phyloP scores from a whole-genome alignment of 2,329 filamentous ascomycete genomes.

The Chaetoscypha palmicola region DNA sequence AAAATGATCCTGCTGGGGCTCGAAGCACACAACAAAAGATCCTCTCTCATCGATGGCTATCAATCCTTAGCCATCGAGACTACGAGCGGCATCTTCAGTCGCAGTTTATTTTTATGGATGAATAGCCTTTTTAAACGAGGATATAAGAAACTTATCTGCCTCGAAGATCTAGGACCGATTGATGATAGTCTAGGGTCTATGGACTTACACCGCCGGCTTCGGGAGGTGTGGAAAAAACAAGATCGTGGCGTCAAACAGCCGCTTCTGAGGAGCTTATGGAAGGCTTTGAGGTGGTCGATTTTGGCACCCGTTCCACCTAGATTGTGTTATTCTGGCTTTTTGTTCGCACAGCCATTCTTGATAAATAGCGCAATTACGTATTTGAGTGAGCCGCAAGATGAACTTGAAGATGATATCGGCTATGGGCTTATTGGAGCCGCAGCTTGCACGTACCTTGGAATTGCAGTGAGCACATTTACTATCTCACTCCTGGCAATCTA shows the following conservation, averaged over 20 bases:
- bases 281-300: slow-evolving; percentile 6
- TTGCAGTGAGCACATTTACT: no score
- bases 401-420: slow-evolving; percentile 14
- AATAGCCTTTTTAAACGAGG: slow-evolving; percentile 28
- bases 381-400: slow-evolving; percentile 10
- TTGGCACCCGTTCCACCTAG: slow-evolving; percentile 3
- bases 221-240: not conserved
- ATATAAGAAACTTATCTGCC: slow-evolving; percentile 26
- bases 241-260: not conserved
- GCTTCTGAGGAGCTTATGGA: slow-evolving; percentile 2
- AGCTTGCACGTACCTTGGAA: no score
- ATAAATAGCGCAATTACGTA: no score
- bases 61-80: slow-evolving; percentile 24
- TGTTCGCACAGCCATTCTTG: slow-evolving; percentile 2
- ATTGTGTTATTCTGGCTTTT: not conserved
- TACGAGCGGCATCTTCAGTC: slow-evolving; percentile 30
- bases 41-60: slow-evolving; percentile 14
- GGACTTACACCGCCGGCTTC: not conserved
- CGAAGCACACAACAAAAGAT: slow-evolving; percentile 19
- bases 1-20: slow-evolving; percentile 17
- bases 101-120: slow-evolving; percentile 14
- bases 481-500: no score
- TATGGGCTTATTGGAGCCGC: slow-evolving; percentile 19
- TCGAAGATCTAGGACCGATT: slow-evolving; percentile 27
- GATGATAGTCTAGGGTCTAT: slow-evolving; percentile 14